Conservation (phyloP, 2,329 filamentous ascomycete species). For the Verticillium longisporum region DNA sequence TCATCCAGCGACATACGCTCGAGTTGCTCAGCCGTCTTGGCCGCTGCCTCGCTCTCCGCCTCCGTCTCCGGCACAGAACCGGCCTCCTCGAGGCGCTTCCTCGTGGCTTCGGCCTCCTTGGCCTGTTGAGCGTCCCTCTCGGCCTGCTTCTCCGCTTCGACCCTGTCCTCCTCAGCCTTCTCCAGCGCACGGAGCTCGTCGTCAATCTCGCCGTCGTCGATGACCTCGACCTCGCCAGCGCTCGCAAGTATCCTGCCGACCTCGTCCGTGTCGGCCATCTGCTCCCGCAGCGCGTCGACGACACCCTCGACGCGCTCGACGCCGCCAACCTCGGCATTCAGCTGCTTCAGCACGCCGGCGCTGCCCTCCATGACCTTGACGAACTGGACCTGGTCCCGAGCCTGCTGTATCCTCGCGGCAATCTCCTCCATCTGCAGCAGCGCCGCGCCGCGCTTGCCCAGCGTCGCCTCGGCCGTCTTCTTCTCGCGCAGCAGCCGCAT, state of each 20-base stretch:
- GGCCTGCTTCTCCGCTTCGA: constrained; percentile 39
- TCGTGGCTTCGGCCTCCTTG: constrained; percentile 41
- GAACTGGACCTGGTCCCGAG: constrained; percentile 75
- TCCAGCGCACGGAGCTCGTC: constrained; percentile 79
- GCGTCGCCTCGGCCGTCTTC: constrained; percentile 70
- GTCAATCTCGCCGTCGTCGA: constrained; percentile 82
- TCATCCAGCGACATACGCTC: constrained; percentile 31
- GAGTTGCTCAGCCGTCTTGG: constrained; percentile 25
- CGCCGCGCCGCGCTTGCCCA: constrained; percentile 65
- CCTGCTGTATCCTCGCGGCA: constrained; percentile 76
- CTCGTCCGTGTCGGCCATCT: constrained; percentile 79
- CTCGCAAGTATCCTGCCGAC: constrained; percentile 63
- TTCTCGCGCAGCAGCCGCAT: constrained; percentile 74
- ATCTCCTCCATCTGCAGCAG: constrained; percentile 79
- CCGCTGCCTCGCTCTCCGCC: constrained; percentile 16
- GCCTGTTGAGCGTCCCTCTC: constrained; percentile 34
- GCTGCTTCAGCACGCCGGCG: constrained; percentile 59
- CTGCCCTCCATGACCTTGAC: constrained; percentile 78
- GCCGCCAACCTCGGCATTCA: constrained; percentile 75
- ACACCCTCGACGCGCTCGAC: constrained; percentile 68
- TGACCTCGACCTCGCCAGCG: constrained; percentile 17
- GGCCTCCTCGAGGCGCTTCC: constrained; percentile 41
- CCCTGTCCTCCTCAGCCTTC: constrained; percentile 46
- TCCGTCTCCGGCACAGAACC: constrained; percentile 29
- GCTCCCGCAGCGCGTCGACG: constrained; percentile 67